Conservation (phyloP, 768 basidiomycete species). For the Podaxis sp. region DNA sequence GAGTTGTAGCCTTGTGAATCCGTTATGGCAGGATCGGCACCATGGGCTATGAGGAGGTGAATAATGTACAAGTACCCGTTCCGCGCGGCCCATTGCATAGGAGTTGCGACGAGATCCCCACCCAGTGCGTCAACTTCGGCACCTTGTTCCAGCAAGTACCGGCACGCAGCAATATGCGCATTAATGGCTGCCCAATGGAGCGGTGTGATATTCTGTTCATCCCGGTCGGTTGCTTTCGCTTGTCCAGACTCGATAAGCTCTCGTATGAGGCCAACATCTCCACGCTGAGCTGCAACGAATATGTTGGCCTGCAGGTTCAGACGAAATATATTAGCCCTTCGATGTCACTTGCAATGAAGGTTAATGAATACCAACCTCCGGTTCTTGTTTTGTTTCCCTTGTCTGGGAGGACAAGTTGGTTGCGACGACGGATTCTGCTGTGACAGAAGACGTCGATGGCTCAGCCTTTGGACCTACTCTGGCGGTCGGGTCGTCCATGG, state of each 20-base stretch:
- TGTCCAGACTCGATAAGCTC: constrained; percentile 67
- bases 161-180: constrained; percentile 85
- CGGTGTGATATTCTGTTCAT: constrained; percentile 89
- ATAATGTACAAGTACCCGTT: constrained; percentile 96
- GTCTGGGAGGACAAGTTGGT: constrained; percentile 43
- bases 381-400: constrained; percentile 29
- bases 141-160: constrained; percentile 84
- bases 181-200: constrained; percentile 99
- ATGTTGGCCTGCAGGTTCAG: constrained; percentile 47
- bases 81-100: constrained; percentile 97
- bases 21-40: constrained; percentile 86
- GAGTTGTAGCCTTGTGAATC: constrained; percentile 97
- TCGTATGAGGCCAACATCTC: constrained; percentile 64
- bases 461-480: constrained; percentile 42
- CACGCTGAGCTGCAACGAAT: constrained; percentile 84
- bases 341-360: neutral
- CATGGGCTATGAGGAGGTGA: constrained; percentile 84
- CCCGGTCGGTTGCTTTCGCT: constrained; percentile 72
- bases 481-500: constrained; percentile 34
- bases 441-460: constrained; percentile 46
- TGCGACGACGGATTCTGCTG: constrained; percentile 39
- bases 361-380: constrained; percentile 24
- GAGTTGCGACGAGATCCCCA: constrained; percentile 91
- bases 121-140: constrained; percentile 94
- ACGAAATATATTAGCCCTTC: constrained; percentile 4